phyloP scores from a whole-genome alignment of 768 basidiomycete species.

The Suillus fuscotomentosus region DNA sequence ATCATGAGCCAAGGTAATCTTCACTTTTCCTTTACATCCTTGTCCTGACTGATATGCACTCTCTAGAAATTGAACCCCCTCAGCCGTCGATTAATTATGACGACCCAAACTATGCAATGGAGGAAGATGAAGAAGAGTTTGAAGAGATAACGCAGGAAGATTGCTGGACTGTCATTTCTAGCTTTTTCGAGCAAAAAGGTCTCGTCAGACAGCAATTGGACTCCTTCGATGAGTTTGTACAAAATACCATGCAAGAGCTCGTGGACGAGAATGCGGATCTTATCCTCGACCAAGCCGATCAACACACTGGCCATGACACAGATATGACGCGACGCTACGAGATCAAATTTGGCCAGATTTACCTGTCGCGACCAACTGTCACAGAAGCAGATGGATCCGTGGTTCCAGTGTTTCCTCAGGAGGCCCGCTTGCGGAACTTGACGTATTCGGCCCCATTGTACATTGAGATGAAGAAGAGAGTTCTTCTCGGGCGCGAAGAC shows the following conservation, averaged over 20 bases:
- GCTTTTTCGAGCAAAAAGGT: constrained; percentile 97
- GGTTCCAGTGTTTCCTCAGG: constrained; percentile 93
- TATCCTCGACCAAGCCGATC: constrained; percentile 94
- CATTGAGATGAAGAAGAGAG: constrained; percentile 91
- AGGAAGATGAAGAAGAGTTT: constrained; percentile 54
- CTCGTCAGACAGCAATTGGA: constrained; percentile 97
- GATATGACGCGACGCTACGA: constrained; percentile 90
- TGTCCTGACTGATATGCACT: constrained; percentile 33
- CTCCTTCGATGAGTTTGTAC: constrained; percentile 98
- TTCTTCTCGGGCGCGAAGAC: constrained; percentile 78
- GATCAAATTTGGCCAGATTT: constrained; percentile 97
- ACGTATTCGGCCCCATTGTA: constrained; percentile 96
- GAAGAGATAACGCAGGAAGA: constrained; percentile 90
- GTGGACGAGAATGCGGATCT: constrained; percentile 97
- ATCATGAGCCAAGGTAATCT: constrained; percentile 33
- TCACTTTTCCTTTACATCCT: constrained; percentile 17
- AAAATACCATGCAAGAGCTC: constrained; percentile 99
- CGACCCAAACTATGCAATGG: constrained; percentile 54
- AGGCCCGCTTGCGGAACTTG: constrained; percentile 90
- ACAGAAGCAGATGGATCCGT: constrained; percentile 96
- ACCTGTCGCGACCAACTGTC: constrained; percentile 90
- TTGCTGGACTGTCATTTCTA: constrained; percentile 93
- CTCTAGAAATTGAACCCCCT: constrained; percentile 45
- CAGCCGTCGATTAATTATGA: constrained; percentile 56
- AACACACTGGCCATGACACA: constrained; percentile 87